phyloP scores from a whole-genome alignment of 129 eudicot genomes.

The Centella asiatica region DNA sequence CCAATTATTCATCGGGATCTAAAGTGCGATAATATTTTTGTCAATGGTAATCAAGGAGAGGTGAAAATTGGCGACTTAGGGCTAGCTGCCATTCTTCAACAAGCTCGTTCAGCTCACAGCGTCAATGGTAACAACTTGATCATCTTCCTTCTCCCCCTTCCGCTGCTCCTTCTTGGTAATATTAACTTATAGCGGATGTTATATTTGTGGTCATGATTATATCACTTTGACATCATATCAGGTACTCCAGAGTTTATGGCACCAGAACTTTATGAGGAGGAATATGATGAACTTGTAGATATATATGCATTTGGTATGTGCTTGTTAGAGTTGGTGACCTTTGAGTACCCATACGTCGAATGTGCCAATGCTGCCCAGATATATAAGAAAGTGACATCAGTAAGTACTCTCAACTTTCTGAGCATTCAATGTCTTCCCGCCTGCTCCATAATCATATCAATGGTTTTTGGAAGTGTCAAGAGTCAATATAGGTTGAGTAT shows the following conservation, averaged over 20 bases:
- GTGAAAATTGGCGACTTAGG: slow-evolving; percentile 96
- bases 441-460: neutral
- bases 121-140: slow-evolving; percentile 61
- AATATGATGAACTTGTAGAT: slow-evolving; percentile 92
- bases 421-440: slow-evolving; percentile 2
- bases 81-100: slow-evolving; percentile 76
- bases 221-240: slow-evolving; percentile 11
- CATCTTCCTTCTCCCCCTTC: neutral
- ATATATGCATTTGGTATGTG: slow-evolving; percentile 99
- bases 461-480: too few relatives aligned
- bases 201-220: slow-evolving; percentile 5
- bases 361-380: slow-evolving; percentile 98
- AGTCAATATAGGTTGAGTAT: too few relatives aligned
- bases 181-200: neutral
- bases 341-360: slow-evolving; percentile 92
- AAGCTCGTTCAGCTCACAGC: slow-evolving; percentile 92
- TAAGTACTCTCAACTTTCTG: slow-evolving; percentile 28
- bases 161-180: neutral
- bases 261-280: slow-evolving; percentile 97
- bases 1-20: slow-evolving; percentile 95
- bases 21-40: slow-evolving; percentile 93
- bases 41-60: slow-evolving; percentile 98
- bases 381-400: slow-evolving; percentile 90
- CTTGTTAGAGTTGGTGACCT: slow-evolving; percentile 86
- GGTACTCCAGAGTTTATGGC: slow-evolving; percentile 99